These are phyloP conservation scores for Populus davidiana DNA, from an alignment of 345 rosid species.

Conservation along the genomic window DNA sequence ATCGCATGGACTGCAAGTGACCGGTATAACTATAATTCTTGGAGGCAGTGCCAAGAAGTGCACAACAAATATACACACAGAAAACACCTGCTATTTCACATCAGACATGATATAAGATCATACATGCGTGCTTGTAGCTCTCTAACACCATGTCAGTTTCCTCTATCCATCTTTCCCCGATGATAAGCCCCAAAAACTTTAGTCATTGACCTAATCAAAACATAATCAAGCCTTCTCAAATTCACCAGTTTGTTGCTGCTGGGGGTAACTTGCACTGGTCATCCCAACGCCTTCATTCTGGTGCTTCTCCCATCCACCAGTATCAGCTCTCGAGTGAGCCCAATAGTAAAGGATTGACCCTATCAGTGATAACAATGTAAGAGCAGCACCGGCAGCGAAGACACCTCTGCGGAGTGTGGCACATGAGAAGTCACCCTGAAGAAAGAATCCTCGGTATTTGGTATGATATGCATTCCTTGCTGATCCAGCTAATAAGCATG, in stretches of 20 bases:
- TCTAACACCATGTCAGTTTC: neutral
- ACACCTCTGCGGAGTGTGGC: constrained; percentile 88
- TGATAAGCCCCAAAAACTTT: constrained; percentile 2
- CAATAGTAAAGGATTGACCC: constrained; percentile 69
- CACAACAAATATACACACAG: neutral
- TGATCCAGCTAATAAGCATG: constrained; percentile 89
- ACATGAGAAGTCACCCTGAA: constrained; percentile 49
- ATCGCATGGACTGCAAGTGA: neutral
- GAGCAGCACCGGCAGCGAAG: constrained; percentile 90
- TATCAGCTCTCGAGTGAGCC: constrained; percentile 83
- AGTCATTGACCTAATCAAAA: constrained; percentile 10
- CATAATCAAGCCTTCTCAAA: constrained; percentile 42
- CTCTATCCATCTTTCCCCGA: constrained; percentile 10
- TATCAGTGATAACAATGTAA: constrained; percentile 64
- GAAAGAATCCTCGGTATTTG: constrained; percentile 56
- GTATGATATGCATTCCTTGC: constrained; percentile 87
- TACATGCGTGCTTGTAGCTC: neutral
- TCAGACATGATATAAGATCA: neutral
- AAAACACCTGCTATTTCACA: neutral
- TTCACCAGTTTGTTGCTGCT: constrained; percentile 42
- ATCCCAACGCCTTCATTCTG: constrained; percentile 70
- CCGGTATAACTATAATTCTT: neutral
- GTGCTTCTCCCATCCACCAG: constrained; percentile 97
- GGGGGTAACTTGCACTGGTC: constrained; percentile 43
- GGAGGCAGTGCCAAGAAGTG: neutral